A percentile compares a stretch with the other conserved stretches of the same genome.
Conservation (phyloP, 208 protist genomes). For the Lotmaria passim region DNA sequence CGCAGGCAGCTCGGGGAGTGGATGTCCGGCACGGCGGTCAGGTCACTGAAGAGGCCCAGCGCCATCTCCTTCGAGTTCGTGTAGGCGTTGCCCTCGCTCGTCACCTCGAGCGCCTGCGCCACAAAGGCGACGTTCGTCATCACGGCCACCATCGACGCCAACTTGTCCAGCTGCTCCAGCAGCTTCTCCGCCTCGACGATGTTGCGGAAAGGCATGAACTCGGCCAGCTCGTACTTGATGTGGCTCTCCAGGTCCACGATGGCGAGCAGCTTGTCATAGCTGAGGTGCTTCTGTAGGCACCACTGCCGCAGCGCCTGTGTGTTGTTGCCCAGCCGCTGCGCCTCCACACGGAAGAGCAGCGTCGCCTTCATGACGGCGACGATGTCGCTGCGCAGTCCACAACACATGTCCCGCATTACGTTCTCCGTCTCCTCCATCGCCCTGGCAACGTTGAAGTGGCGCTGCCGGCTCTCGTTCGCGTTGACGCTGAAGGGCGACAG, state of each 20-base stretch:
- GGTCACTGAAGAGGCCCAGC: slow-evolving; percentile 76
- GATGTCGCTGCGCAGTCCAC: slow-evolving; percentile 68
- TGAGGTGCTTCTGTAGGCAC: slow-evolving; percentile 68
- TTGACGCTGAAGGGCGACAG: slow-evolving; percentile 65
- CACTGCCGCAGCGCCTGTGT: slow-evolving; percentile 59
- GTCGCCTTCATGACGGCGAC: slow-evolving; percentile 63
- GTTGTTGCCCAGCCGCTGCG: slow-evolving; percentile 40
- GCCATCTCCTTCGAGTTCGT: slow-evolving; percentile 73
- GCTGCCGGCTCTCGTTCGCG: slow-evolving; percentile 30
- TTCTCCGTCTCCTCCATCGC: slow-evolving; percentile 87
- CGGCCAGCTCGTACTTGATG: slow-evolving; percentile 72
- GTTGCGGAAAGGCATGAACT: slow-evolving; percentile 71
- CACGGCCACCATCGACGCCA: slow-evolving; percentile 62
- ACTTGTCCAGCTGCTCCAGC: slow-evolving; percentile 60
- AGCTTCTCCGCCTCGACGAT: slow-evolving; percentile 61
- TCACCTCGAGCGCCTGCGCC: slow-evolving; percentile 67
- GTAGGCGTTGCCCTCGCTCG: slow-evolving; percentile 71
- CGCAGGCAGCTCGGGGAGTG: slow-evolving; percentile 68
- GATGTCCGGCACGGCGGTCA: slow-evolving; percentile 77
- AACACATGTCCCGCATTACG: slow-evolving; percentile 65
- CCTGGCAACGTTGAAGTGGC: slow-evolving; percentile 50
- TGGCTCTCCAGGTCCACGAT: slow-evolving; percentile 71
- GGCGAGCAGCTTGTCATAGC: slow-evolving; percentile 62
- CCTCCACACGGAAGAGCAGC: slow-evolving; percentile 62
- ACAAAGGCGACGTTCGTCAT: slow-evolving; percentile 66